Evolutionary conservation across 805 yeast species (phyloP).

Genomic region (Kodamaea neixiangensis): DNA sequence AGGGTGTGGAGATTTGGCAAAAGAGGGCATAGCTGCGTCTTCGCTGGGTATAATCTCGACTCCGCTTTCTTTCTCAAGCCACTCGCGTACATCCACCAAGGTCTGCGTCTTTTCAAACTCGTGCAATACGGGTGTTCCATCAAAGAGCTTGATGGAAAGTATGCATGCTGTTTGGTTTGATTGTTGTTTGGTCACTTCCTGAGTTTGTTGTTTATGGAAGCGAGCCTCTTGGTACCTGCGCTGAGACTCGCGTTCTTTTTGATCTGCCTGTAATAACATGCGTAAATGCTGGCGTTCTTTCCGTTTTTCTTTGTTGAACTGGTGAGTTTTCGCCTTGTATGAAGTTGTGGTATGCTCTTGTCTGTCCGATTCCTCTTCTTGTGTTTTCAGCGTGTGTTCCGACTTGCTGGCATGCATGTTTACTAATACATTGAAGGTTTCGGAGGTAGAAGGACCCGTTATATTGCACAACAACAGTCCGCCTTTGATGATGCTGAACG

Average conservation of each 20-base stretch:
- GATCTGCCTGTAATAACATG: slow-evolving; percentile 53
- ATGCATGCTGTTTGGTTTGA: slow-evolving; percentile 45
- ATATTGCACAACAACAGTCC: slow-evolving; percentile 50
- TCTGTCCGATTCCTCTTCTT: neutral
- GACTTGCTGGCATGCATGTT: neutral
- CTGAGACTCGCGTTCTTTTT: slow-evolving; percentile 42
- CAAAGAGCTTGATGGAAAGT: slow-evolving; percentile 54
- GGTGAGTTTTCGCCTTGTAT: neutral
- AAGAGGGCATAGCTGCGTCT: slow-evolving; percentile 49
- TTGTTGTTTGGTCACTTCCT: slow-evolving; percentile 16
- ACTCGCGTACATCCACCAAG: slow-evolving; percentile 58
- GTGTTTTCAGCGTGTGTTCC: no score
- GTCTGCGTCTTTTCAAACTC: slow-evolving; percentile 49
- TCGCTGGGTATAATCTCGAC: slow-evolving; percentile 28
- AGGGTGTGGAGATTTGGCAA: slow-evolving; percentile 56
- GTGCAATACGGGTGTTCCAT: slow-evolving; percentile 60
- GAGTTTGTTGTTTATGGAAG: slow-evolving; percentile 17
- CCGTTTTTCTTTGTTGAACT: slow-evolving; percentile 30
- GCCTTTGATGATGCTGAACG: slow-evolving; percentile 53
- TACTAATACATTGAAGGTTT: neutral
- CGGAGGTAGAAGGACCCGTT: slow-evolving; percentile 20
- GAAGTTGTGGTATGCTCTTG: neutral
- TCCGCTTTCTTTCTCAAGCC: slow-evolving; percentile 54
- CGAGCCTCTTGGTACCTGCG: slow-evolving; percentile 10
- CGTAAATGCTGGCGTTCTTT: slow-evolving; percentile 60